phyloP scores from a whole-genome alignment of 768 basidiomycete genomes.

The Lentinula raphanica region DNA sequence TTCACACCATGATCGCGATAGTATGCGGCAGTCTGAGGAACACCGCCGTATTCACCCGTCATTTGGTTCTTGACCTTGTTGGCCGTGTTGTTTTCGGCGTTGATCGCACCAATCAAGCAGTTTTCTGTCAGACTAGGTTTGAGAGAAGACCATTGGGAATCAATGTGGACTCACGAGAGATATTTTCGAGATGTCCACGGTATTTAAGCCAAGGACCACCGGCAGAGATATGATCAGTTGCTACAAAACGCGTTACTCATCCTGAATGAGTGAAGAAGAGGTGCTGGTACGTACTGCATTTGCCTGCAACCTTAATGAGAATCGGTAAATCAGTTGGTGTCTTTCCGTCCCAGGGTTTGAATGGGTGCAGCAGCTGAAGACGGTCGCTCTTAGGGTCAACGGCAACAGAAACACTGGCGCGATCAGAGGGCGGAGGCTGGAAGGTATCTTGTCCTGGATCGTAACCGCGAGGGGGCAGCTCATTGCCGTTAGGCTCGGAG shows the following conservation, averaged over 20 bases:
- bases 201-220: slow-evolving; percentile 99
- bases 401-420: slow-evolving; percentile 78
- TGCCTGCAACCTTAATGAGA: slow-evolving; percentile 97
- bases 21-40: slow-evolving; percentile 79
- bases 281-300: slow-evolving; percentile 74
- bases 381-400: slow-evolving; percentile 76
- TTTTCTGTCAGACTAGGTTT: slow-evolving; percentile 54
- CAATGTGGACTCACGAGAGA: slow-evolving; percentile 62
- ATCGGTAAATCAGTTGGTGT: slow-evolving; percentile 84
- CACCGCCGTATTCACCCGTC: slow-evolving; percentile 79
- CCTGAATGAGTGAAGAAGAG: background rate
- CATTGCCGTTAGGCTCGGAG: slow-evolving; percentile 82
- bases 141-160: slow-evolving; percentile 1
- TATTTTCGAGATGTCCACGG: slow-evolving; percentile 98
- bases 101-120: slow-evolving; percentile 97
- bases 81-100: slow-evolving; percentile 90
- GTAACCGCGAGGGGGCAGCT: slow-evolving; percentile 93
- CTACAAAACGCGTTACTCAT: slow-evolving; percentile 22
- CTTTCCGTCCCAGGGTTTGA: slow-evolving; percentile 91
- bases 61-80: slow-evolving; percentile 92
- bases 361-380: slow-evolving; percentile 75
- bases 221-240: slow-evolving; percentile 93
- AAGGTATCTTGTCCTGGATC: slow-evolving; percentile 97
- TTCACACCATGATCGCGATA: slow-evolving; percentile 89
- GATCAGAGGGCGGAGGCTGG: slow-evolving; percentile 88